A percentile compares a stretch with the other conserved stretches of the same genome.
These are phyloP conservation scores for Eucalyptus erythrocorys DNA, from an alignment of 345 rosid genomes.

Conservation along the genomic window DNA sequence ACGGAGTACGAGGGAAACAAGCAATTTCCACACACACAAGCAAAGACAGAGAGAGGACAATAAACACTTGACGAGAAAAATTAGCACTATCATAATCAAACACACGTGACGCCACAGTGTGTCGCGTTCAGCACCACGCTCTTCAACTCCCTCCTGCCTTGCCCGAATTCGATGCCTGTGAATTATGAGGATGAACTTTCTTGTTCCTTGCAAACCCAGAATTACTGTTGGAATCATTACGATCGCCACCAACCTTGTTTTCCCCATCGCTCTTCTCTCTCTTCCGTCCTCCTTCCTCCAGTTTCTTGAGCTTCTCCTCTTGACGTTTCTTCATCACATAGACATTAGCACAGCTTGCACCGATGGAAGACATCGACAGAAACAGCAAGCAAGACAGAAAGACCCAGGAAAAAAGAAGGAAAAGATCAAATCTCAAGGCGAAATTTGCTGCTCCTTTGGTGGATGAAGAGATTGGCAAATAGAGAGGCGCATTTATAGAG, in stretches of 20 bases:
- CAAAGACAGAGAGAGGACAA: background rate
- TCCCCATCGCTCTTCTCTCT: background rate
- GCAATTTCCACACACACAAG: background rate
- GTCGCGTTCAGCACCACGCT: background rate
- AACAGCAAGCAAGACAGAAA: background rate
- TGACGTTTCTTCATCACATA: constrained; percentile 14
- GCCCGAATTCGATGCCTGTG: background rate
- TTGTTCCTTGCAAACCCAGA: background rate
- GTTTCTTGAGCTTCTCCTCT: constrained; percentile 16
- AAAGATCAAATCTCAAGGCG: background rate
- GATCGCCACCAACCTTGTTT: background rate
- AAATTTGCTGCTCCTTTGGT: background rate
- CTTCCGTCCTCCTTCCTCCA: background rate
- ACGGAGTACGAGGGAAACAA: background rate
- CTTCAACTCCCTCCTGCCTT: background rate
- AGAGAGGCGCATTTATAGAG: background rate
- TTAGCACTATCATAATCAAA: background rate
- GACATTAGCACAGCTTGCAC: constrained; percentile 16
- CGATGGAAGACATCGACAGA: constrained; percentile 17
- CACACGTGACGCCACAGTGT: background rate
- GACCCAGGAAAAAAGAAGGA: background rate
- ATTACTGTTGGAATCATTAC: background rate
- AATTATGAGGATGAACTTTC: background rate
- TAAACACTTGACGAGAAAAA: background rate
- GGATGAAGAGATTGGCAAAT: background rate